These are phyloP conservation scores for Clonostachys byssicola DNA, from an alignment of 2,329 filamentous ascomycete species.

Conservation along the genomic window DNA sequence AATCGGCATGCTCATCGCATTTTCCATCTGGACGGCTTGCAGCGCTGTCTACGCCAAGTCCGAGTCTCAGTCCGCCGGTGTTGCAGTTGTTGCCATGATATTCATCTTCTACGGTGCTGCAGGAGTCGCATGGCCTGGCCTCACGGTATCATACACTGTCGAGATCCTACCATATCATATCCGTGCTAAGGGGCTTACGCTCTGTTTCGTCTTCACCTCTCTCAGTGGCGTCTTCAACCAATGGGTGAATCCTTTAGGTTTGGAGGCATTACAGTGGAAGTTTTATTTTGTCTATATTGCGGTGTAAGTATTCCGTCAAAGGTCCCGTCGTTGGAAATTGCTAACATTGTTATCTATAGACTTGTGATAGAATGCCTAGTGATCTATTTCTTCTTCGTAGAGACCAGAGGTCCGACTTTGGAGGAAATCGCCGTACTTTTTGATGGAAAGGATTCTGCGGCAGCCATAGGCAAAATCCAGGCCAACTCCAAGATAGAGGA, in stretches of 20 bases:
- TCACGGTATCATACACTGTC: slow-evolving; percentile 4
- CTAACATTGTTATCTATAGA: too few species aligned
- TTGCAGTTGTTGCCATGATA: slow-evolving; percentile 22
- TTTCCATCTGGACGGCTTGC: slow-evolving; percentile 18
- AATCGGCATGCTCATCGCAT: slow-evolving; percentile 22
- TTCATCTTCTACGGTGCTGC: slow-evolving; percentile 23
- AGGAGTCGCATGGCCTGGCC: slow-evolving; percentile 5
- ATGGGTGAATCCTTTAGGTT: slow-evolving; percentile 35
- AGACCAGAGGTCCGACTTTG: slow-evolving; percentile 40
- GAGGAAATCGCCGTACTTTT: too few species aligned
- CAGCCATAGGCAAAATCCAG: too few species aligned
- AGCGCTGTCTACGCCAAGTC: slow-evolving; percentile 5
- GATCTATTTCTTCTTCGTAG: slow-evolving; percentile 33
- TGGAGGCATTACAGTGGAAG: slow-evolving; percentile 33
- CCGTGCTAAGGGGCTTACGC: slow-evolving; percentile 9
- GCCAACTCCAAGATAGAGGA: too few species aligned
- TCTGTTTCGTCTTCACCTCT: slow-evolving; percentile 13
- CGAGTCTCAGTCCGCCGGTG: slow-evolving; percentile 9
- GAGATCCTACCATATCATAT: slow-evolving; percentile 7
- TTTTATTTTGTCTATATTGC: slow-evolving; percentile 37
- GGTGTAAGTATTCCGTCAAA: slow-evolving; percentile 6
- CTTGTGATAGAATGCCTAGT: slow-evolving; percentile 23
- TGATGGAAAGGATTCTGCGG: too few species aligned
- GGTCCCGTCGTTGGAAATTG: too few species aligned
- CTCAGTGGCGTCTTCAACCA: slow-evolving; percentile 27